A percentile compares a stretch with the other conserved stretches of the same genome.
phyloP scores from a whole-genome alignment of 371 early-diverging fungal genomes.

The Batkoa obscura region DNA sequence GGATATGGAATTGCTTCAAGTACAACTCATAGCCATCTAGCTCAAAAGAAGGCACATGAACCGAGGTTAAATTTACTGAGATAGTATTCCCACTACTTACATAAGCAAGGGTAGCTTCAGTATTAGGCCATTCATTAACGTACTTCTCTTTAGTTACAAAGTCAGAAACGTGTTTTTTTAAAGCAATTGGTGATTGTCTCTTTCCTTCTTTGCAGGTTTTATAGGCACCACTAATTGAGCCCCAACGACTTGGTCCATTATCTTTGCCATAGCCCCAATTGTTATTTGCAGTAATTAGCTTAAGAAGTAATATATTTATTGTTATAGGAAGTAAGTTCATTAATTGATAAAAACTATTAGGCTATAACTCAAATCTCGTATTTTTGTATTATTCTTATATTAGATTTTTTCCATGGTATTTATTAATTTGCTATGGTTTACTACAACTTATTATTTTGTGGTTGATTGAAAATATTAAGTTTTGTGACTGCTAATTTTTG shows the following conservation, averaged over 20 bases:
- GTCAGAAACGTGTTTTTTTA: not conserved
- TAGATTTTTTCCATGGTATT: no score
- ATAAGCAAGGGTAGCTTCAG: not conserved
- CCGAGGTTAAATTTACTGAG: not conserved
- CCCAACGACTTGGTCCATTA: not conserved
- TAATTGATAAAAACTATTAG: no score
- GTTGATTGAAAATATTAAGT: no score
- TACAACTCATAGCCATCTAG: not conserved
- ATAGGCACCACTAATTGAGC: not conserved
- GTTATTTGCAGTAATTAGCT: no score
- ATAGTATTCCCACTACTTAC: not conserved
- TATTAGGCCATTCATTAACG: no score
- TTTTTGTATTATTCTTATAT: no score
- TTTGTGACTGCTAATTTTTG: no score
- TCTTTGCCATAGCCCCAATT: not conserved
- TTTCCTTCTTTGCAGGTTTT: not conserved
- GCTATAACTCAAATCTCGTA: no score
- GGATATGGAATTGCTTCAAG: not conserved
- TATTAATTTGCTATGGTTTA: no score
- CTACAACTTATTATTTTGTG: no score
- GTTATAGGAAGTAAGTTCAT: no score
- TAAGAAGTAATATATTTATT: no score
- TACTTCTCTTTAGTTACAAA: not conserved
- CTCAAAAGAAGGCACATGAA: not conserved
- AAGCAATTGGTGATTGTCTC: not conserved